Conservation (phyloP, 2,329 filamentous ascomycete species). For the Bipolaris gigantea region DNA sequence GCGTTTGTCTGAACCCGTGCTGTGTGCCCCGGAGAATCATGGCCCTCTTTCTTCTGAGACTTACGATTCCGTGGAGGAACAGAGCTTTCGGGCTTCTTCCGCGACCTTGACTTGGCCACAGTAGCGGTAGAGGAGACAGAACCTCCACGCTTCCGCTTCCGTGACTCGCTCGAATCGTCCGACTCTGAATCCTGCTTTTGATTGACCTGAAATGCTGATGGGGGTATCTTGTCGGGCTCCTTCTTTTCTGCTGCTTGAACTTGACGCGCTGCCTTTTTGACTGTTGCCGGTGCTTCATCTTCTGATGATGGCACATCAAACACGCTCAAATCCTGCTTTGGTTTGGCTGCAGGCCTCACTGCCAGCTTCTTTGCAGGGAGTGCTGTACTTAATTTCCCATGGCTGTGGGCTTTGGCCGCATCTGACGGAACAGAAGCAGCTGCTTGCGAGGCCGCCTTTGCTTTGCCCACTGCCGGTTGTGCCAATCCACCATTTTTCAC, state of each 20-base stretch:
- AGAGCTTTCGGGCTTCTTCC: constrained; percentile 10
- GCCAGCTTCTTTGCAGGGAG: constrained; percentile 9
- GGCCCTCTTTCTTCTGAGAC: constrained; percentile 30
- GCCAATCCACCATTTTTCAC: not conserved
- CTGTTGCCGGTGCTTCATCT: constrained; percentile 25
- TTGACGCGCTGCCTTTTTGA: constrained; percentile 21
- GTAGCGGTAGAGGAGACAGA: constrained; percentile 21
- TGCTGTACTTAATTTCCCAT: constrained; percentile 1
- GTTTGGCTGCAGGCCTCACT: constrained; percentile 5
- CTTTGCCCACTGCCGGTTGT: constrained; percentile 11
- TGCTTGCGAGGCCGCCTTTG: constrained; percentile 19
- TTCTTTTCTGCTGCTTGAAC: constrained; percentile 14
- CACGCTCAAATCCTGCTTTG: constrained; percentile 14
- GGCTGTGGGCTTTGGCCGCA: constrained; percentile 10
- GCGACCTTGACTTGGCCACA: constrained; percentile 11
- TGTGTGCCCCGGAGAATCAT: constrained; percentile 18
- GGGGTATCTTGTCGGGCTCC: not conserved
- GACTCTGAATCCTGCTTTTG: constrained; percentile 24
- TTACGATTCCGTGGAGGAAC: constrained; percentile 29
- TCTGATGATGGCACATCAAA: constrained; percentile 35
- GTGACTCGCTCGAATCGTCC: constrained; percentile 34
- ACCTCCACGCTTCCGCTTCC: constrained; percentile 37
- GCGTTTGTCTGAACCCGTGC: not conserved
- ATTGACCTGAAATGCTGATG: not conserved
- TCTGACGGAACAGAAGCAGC: constrained; percentile 14